phyloP scores from a whole-genome alignment of 1,284 basidiomycete species.

The Apiotrichum gracile region DNA sequence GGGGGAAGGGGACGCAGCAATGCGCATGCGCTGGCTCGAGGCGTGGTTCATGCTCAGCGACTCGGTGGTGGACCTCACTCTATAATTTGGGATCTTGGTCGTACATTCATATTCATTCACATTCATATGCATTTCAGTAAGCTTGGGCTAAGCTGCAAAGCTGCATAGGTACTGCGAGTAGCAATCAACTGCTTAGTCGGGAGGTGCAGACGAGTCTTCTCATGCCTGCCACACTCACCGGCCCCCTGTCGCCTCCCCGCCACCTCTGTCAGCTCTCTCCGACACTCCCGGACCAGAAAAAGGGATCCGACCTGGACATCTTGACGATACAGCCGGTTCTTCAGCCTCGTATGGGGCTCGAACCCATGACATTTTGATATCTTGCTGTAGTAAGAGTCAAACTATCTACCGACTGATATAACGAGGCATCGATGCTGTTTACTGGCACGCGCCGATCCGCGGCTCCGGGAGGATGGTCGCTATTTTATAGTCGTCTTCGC shows the following conservation, averaged over 20 bases:
- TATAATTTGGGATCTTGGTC: too few species aligned
- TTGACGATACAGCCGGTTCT: too few species aligned
- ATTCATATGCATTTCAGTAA: too few species aligned
- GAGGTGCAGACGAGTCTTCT: too few species aligned
- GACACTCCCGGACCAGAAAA: not conserved
- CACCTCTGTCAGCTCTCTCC: too few species aligned
- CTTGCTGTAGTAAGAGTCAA: not conserved
- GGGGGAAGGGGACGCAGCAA: slow-evolving; percentile 1
- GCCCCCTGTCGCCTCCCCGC: not conserved
- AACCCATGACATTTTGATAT: not conserved
- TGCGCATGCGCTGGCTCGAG: slow-evolving; percentile 28
- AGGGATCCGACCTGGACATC: not conserved
- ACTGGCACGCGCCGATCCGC: too few species aligned
- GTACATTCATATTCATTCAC: too few species aligned
- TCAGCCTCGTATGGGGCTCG: not conserved
- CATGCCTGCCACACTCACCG: not conserved
- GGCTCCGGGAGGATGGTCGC: not conserved
- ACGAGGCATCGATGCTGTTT: not conserved
- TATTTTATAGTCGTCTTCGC: not conserved
- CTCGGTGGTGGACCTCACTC: slow-evolving; percentile 22
- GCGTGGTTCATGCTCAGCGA: slow-evolving; percentile 34
- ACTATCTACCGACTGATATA: not conserved
- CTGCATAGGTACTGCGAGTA: too few species aligned
- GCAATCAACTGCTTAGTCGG: too few species aligned
- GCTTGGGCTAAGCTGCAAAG: too few species aligned